Percentiles rank a stretch among this genome's conserved stretches.
Evolutionary conservation across 495 filamentous ascomycete species (phyloP).

Genomic region (Penicillium pulvis): DNA sequence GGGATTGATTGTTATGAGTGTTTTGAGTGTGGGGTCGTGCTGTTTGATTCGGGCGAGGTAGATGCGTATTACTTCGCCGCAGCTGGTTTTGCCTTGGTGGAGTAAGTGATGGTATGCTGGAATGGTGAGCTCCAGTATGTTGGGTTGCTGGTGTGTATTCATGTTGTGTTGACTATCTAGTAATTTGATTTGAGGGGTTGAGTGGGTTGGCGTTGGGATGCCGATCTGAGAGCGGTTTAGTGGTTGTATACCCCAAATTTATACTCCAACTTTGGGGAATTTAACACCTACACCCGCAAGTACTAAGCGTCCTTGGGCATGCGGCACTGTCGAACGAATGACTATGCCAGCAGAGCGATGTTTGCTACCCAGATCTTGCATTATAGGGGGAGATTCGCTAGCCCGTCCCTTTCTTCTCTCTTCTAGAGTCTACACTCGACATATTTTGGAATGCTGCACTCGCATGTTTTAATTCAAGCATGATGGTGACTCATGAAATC

Average conservation of each 20-base stretch:
- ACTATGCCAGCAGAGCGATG: too few species aligned
- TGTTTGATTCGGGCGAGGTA: conserved; percentile 58
- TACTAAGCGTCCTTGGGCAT: too few species aligned
- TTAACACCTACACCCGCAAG: too few species aligned
- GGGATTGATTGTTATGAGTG: conserved; percentile 56
- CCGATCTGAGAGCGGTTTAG: not conserved
- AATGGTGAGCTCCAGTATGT: conserved; percentile 59
- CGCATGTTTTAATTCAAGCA: too few species aligned
- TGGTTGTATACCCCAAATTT: not conserved
- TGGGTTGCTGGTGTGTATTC: not conserved
- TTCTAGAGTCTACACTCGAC: too few species aligned
- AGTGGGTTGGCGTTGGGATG: not conserved
- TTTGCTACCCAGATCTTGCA: too few species aligned
- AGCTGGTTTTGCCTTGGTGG: conserved; percentile 48
- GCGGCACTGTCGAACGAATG: too few species aligned
- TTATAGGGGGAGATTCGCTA: too few species aligned
- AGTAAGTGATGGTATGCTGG: conserved; percentile 54
- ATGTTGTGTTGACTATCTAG: not conserved
- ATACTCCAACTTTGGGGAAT: not conserved
- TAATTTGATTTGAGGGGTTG: not conserved
- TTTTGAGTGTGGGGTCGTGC: conserved; percentile 58
- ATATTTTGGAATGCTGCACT: too few species aligned
- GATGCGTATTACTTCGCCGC: conserved; percentile 51
- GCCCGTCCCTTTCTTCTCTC: too few species aligned
- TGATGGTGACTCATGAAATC: too few species aligned